Conservation (phyloP, 2,329 filamentous ascomycete species). For the Blastomyces gilchristii region DNA sequence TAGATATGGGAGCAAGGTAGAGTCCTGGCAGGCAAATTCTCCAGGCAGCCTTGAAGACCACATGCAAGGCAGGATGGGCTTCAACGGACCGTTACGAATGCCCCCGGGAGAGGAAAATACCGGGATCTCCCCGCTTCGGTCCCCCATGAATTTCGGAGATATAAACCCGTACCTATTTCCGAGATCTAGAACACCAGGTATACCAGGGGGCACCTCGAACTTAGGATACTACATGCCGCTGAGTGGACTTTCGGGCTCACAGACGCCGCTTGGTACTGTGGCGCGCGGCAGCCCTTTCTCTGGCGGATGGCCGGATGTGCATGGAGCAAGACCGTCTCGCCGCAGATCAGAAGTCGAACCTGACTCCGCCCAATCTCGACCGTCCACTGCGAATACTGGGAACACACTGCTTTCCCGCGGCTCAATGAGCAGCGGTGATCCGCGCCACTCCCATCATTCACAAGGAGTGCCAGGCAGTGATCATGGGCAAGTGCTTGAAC, state of each 20-base stretch:
- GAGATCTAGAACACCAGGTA: slow-evolving; percentile 38
- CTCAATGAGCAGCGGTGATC: slow-evolving; percentile 18
- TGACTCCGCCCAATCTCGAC: slow-evolving; percentile 30
- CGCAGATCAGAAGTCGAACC: slow-evolving; percentile 26
- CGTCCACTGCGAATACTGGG: slow-evolving; percentile 37
- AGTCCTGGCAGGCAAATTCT: slow-evolving; percentile 11
- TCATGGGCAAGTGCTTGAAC: slow-evolving; percentile 10
- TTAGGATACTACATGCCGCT: slow-evolving; percentile 37
- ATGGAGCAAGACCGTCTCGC: slow-evolving; percentile 12
- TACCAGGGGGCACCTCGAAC: slow-evolving; percentile 42
- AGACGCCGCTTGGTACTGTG: slow-evolving; percentile 40
- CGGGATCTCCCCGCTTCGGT: slow-evolving; percentile 27
- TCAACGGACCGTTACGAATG: slow-evolving; percentile 23
- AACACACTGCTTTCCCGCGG: slow-evolving; percentile 25
- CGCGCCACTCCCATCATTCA: slow-evolving; percentile 21
- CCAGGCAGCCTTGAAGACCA: slow-evolving; percentile 4
- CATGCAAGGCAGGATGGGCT: slow-evolving; percentile 23
- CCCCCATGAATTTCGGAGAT: slow-evolving; percentile 29
- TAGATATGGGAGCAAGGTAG: slow-evolving; percentile 5
- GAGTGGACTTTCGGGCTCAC: slow-evolving; percentile 39
- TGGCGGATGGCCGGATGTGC: slow-evolving; percentile 10
- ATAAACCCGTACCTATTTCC: slow-evolving; percentile 35
- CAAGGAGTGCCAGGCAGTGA: slow-evolving; percentile 12
- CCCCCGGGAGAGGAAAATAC: slow-evolving; percentile 21
- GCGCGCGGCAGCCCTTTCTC: slow-evolving; percentile 29